Base-by-base conservation (phyloP, 2,329 filamentous ascomycete species). In the Colletotrichum camelliae region DNA sequence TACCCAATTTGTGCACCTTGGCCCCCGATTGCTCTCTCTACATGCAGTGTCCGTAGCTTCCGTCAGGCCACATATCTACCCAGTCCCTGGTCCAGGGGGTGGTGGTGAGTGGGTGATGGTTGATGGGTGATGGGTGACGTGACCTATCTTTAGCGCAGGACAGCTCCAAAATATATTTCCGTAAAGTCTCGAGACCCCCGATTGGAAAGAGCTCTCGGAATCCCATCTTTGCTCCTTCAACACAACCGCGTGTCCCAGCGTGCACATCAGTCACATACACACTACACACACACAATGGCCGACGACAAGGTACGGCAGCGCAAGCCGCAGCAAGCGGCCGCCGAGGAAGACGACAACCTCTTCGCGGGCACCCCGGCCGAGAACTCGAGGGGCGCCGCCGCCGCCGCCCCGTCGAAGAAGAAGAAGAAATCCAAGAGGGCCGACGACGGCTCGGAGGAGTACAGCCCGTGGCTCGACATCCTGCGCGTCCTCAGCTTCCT, bases 401-500 rank as follows among this genome's bases (percentile, higher is more conserved):
- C n/a, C 29, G 31, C 18, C 6, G 52, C 43, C 57, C 71, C 76
- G 37, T 74, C 79, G 60, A 79, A 78, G 76, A 81, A 80, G 64
- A 75, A 79, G 31, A 82, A 80, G 48, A 81, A 80, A 70, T 65
- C 79, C 60, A 82, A 81, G 60, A 78, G 76, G 13, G 70, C 75
- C 72, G 78, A 84, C 77, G 91, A 94, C 29, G 43, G 43, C 43
- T 94, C 96, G 82, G 93, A 96, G 61, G 80, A 80, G 29, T 88
- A 88, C 79, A 87, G 82, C 76, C 85, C 86, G 13, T 89, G 85
- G 85, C 85, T 95, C 39, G 95, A 96, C 82, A 83, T 94, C 69
- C 84, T 95, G 75, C 93, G 94, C 37, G 89, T 96, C 35, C 80
- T 96, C 61, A 89, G 89, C 37, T 94, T 94, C 70, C 84, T 96